phyloP scores from a whole-genome alignment of 1,139 yeast species.

The Keqinozyma sinolaborantium region DNA sequence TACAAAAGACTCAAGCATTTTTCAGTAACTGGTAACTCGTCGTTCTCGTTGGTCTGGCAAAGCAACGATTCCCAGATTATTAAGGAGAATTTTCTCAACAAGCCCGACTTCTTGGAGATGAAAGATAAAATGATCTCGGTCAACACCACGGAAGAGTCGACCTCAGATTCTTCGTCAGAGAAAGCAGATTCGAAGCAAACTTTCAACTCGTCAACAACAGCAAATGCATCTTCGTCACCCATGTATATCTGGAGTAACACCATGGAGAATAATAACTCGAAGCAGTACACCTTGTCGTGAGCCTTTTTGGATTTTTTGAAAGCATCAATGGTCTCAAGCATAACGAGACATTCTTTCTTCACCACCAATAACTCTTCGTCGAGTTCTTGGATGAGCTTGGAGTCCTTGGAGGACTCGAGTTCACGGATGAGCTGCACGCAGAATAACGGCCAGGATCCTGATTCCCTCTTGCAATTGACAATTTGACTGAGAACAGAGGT shows the following conservation, averaged over 20 bases:
- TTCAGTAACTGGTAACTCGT: constrained; percentile 29
- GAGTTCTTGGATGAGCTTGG: constrained; percentile 37
- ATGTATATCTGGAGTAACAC: constrained; percentile 73
- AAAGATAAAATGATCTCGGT: constrained; percentile 80
- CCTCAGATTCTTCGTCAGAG: constrained; percentile 18
- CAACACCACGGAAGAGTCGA: constrained; percentile 54
- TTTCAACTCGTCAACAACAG: constrained; percentile 70
- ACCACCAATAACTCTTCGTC: constrained; percentile 53
- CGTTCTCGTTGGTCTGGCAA: constrained; percentile 27
- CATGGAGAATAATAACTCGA: constrained; percentile 76
- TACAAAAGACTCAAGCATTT: constrained; percentile 56
- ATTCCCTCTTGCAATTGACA: constrained; percentile 41
- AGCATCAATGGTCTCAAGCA: constrained; percentile 23
- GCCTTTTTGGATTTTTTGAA: constrained; percentile 4
- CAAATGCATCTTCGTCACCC: constrained; percentile 77
- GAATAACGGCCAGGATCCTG: constrained; percentile 59
- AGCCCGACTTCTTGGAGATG: constrained; percentile 65
- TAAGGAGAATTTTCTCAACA: constrained; percentile 68
- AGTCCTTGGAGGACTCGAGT: constrained; percentile 19
- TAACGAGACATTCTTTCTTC: constrained; percentile 47
- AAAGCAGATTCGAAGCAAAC: constrained; percentile 43
- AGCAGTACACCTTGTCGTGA: constrained; percentile 34
- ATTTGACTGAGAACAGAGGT: constrained; percentile 63
- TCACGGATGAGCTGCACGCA: constrained; percentile 28
- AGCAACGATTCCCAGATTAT: constrained; percentile 69